These are phyloP conservation scores for Panus rudis DNA, from an alignment of 768 basidiomycete genomes.

Conservation along the genomic window DNA sequence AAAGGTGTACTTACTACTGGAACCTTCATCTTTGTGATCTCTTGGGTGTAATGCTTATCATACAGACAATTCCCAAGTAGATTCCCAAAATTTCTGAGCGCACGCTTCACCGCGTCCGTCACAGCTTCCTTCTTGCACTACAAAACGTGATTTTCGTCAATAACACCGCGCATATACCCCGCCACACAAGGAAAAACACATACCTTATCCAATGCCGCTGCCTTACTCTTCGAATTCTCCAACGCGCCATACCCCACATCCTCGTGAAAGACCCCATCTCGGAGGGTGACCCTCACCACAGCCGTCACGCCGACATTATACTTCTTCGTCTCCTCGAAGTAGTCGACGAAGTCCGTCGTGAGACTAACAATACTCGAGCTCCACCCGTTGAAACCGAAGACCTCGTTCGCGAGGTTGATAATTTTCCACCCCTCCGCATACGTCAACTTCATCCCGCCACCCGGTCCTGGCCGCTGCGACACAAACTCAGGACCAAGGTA, in stretches of 20 bases:
- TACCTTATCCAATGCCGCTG: slow-evolving; percentile 86
- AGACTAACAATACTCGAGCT: slow-evolving; percentile 71
- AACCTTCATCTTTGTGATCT: slow-evolving; percentile 83
- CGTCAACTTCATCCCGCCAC: slow-evolving; percentile 79
- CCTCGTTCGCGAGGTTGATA: slow-evolving; percentile 96
- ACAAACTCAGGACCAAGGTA: slow-evolving; percentile 94
- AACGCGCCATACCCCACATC: slow-evolving; percentile 87
- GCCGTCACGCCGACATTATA: slow-evolving; percentile 77
- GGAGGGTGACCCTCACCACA: slow-evolving; percentile 78
- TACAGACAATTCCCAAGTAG: slow-evolving; percentile 96
- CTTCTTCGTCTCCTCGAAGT: slow-evolving; percentile 54
- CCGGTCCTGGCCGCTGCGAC: slow-evolving; percentile 82
- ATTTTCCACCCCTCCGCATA: slow-evolving; percentile 98
- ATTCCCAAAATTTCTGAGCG: slow-evolving; percentile 89
- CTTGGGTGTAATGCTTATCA: slow-evolving; percentile 82
- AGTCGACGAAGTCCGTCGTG: slow-evolving; percentile 75
- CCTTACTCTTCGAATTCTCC: slow-evolving; percentile 85
- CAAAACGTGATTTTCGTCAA: not conserved
- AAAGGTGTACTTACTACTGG: slow-evolving; percentile 63
- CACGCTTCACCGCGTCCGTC: slow-evolving; percentile 89
- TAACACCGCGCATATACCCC: slow-evolving; percentile 1
- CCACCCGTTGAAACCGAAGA: slow-evolving; percentile 98
- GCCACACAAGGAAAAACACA: slow-evolving; percentile 15
- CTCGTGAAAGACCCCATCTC: slow-evolving; percentile 87
- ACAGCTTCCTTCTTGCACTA: slow-evolving; percentile 99